Conservation (phyloP, 2,329 filamentous ascomycete genomes). For the Parafenestella ontariensis region DNA sequence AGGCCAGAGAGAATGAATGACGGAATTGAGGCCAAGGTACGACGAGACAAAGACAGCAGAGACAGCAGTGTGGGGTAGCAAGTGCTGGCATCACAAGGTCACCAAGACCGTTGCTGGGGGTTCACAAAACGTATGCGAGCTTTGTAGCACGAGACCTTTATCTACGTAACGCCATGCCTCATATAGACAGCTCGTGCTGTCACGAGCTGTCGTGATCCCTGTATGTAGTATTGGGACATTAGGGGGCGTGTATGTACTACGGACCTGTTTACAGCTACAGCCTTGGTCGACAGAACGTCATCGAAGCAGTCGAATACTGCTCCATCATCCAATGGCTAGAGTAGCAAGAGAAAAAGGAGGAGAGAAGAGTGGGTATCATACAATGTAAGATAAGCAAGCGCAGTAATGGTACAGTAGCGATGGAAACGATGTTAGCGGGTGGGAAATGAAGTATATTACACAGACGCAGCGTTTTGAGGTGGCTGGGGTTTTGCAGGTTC, state of each 20-base stretch:
- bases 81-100: constrained; percentile 2
- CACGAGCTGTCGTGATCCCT: constrained; percentile 4
- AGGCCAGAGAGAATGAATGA: neutral
- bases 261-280: neutral
- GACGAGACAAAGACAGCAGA: neutral
- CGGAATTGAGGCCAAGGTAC: neutral
- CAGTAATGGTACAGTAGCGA: neutral
- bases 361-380: neutral
- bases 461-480: neutral
- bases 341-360: neutral
- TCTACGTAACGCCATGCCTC: neutral
- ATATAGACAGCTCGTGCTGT: constrained; percentile 5
- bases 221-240: neutral
- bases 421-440: neutral
- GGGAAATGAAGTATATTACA: neutral
- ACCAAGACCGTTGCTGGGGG: neutral
- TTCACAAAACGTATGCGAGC: constrained; percentile 1
- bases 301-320: neutral
- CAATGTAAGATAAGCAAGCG: neutral
- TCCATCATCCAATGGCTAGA: neutral
- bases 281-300: neutral
- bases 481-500: neutral
- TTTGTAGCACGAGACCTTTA: constrained; percentile 5
- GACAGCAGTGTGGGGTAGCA: constrained; percentile 9
- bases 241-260: neutral